A percentile compares a stretch with the other conserved stretches of the same genome.
Evolutionary conservation across 2,329 filamentous ascomycete genomes (phyloP).

Genomic region (Tolypocladium inflatum): DNA sequence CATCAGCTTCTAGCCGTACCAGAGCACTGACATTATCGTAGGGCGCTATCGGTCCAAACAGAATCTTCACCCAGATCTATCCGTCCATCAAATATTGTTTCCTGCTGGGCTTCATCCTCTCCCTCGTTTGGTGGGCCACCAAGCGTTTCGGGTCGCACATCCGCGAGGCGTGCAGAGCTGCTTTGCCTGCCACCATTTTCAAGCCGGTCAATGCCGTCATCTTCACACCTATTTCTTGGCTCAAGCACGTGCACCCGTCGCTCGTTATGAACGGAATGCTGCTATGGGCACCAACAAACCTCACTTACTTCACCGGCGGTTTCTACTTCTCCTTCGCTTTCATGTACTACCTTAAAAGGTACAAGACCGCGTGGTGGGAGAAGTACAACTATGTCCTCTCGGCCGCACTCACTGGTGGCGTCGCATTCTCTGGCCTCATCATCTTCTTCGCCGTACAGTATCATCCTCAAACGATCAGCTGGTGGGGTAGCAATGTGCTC

Average conservation of each 20-base stretch:
- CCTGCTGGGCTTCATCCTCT: conserved; percentile 26
- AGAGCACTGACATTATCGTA: background rate
- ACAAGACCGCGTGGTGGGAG: conserved; percentile 31
- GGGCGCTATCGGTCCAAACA: conserved; percentile 17
- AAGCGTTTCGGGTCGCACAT: conserved; percentile 49
- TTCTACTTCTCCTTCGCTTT: conserved; percentile 30
- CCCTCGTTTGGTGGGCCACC: conserved; percentile 40
- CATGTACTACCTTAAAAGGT: conserved; percentile 31
- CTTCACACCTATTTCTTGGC: conserved; percentile 11
- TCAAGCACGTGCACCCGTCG: conserved; percentile 29
- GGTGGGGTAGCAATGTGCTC: conserved; percentile 29
- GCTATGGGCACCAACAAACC: conserved; percentile 32
- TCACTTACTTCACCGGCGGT: conserved; percentile 31
- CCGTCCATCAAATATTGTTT: conserved; percentile 34
- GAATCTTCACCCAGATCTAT: conserved; percentile 30
- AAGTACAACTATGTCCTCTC: conserved; percentile 36
- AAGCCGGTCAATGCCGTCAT: conserved; percentile 6
- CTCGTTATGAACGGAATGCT: conserved; percentile 30
- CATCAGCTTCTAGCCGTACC: background rate
- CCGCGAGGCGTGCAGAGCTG: background rate
- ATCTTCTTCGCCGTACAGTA: conserved; percentile 33
- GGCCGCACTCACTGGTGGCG: conserved; percentile 27
- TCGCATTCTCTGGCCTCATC: conserved; percentile 30
- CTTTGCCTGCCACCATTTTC: conserved; percentile 5
- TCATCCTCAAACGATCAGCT: conserved; percentile 23